Evolutionary conservation across 2,329 filamentous ascomycete species (phyloP).

Genomic region (Aspergillus caelatus): DNA sequence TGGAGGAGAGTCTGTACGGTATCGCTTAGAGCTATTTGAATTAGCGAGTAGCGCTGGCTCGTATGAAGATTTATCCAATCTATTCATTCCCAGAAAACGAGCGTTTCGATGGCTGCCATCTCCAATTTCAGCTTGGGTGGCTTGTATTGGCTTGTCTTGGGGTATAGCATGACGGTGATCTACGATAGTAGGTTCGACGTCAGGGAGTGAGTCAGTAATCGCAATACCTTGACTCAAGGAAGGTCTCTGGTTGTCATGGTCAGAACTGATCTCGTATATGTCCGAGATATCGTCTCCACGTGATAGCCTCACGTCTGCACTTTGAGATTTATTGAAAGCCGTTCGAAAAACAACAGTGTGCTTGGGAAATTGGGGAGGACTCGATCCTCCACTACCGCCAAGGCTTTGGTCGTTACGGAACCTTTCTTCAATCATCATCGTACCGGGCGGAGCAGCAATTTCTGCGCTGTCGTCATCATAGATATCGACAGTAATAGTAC

Average conservation of each 20-base stretch:
- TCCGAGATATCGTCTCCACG: slow-evolving; percentile 8
- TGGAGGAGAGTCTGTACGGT: slow-evolving; percentile 12
- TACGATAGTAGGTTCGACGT: not conserved
- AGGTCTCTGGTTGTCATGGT: not conserved
- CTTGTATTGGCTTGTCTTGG: not conserved
- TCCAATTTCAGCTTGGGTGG: not conserved
- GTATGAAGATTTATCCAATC: not conserved
- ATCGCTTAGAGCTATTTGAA: slow-evolving; percentile 1
- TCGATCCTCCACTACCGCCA: slow-evolving; percentile 39
- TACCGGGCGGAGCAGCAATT: slow-evolving; percentile 49
- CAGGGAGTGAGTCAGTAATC: not conserved
- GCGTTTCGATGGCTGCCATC: not conserved
- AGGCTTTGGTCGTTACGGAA: slow-evolving; percentile 52
- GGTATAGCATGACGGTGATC: not conserved
- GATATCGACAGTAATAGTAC: slow-evolving; percentile 51
- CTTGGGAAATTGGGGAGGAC: slow-evolving; percentile 39
- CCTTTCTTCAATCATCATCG: slow-evolving; percentile 48
- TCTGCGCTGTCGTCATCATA: slow-evolving; percentile 46
- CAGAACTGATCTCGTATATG: not conserved
- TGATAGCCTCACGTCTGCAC: slow-evolving; percentile 36
- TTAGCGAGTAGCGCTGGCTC: slow-evolving; percentile 1
- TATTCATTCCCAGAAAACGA: not conserved
- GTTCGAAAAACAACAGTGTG: slow-evolving; percentile 52
- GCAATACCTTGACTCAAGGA: not conserved
- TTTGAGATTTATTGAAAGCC: slow-evolving; percentile 45